Conservation (phyloP, 2,329 filamentous ascomycete species). For the Diaporthe citrichinensis region DNA sequence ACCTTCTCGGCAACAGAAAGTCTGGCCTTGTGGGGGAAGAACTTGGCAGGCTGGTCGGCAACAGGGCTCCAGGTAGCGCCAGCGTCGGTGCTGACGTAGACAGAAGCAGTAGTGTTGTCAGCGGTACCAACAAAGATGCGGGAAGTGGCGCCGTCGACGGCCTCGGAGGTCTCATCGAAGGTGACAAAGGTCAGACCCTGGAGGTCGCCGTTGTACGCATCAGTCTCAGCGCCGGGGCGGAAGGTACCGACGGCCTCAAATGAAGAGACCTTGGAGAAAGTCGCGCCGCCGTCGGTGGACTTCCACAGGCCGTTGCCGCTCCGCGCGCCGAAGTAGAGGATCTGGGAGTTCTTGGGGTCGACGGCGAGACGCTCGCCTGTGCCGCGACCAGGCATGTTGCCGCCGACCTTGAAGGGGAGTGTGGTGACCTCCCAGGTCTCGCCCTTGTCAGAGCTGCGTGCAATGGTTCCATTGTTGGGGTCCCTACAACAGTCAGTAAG, state of each 20-base stretch:
- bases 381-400: constrained; percentile 73
- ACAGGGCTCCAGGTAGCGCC: constrained; percentile 67
- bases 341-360: constrained; percentile 69
- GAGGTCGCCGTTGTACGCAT: constrained; percentile 61
- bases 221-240: constrained; percentile 60
- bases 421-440: constrained; percentile 64
- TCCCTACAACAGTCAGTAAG: constrained; percentile 53
- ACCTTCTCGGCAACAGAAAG: constrained; percentile 66
- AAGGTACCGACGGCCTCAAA: constrained; percentile 67
- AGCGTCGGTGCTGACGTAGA: constrained; percentile 68
- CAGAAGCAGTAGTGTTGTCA: constrained; percentile 62
- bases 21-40: constrained; percentile 68
- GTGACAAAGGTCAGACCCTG: constrained; percentile 67
- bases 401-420: constrained; percentile 72
- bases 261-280: constrained; percentile 65
- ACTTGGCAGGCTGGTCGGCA: constrained; percentile 62
- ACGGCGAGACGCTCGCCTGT: constrained; percentile 71
- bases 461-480: constrained; percentile 67
- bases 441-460: constrained; percentile 68
- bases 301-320: constrained; percentile 73
- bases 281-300: constrained; percentile 67
- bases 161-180: constrained; percentile 66
- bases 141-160: constrained; percentile 62
- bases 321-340: constrained; percentile 71
- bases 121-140: constrained; percentile 70